A percentile compares a stretch with the other conserved stretches of the same genome.
Evolutionary conservation across 305 asterid species (phyloP).

Genomic region (Fraxinus greggii): DNA sequence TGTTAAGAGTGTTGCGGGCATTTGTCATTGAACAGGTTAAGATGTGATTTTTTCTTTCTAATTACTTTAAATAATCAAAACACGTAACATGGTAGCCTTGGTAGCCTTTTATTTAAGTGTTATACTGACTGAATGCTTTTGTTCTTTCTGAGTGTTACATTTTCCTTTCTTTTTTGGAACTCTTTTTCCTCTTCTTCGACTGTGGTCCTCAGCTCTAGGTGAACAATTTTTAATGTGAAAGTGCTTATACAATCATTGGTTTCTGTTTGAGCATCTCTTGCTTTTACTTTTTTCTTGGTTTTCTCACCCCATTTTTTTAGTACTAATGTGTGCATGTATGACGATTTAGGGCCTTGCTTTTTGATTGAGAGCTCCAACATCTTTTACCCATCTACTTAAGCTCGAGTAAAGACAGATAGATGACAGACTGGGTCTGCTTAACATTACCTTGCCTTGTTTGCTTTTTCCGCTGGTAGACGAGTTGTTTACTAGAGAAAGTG

Average conservation of each 20-base stretch:
- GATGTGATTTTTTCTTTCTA: background rate
- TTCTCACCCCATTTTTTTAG: background rate
- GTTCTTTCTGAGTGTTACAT: background rate
- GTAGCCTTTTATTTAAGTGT: background rate
- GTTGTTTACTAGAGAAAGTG: background rate
- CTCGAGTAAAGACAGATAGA: background rate
- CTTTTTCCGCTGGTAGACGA: background rate
- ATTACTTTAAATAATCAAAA: background rate
- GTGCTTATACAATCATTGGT: background rate
- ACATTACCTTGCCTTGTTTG: background rate
- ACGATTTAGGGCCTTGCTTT: background rate
- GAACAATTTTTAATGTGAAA: background rate
- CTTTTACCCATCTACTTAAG: background rate
- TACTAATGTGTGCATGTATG: background rate
- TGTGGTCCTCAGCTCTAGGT: background rate
- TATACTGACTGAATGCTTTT: background rate
- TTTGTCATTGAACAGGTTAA: conserved; percentile 57
- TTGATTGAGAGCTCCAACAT: background rate
- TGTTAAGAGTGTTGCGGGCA: conserved; percentile 71
- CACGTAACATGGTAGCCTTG: background rate
- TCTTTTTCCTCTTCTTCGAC: background rate
- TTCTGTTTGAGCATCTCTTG: background rate
- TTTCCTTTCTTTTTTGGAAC: background rate
- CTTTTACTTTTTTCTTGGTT: background rate
- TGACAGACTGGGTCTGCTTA: background rate